These are phyloP conservation scores for Trametes maxima DNA, from an alignment of 768 basidiomycete species.

Conservation along the genomic window DNA sequence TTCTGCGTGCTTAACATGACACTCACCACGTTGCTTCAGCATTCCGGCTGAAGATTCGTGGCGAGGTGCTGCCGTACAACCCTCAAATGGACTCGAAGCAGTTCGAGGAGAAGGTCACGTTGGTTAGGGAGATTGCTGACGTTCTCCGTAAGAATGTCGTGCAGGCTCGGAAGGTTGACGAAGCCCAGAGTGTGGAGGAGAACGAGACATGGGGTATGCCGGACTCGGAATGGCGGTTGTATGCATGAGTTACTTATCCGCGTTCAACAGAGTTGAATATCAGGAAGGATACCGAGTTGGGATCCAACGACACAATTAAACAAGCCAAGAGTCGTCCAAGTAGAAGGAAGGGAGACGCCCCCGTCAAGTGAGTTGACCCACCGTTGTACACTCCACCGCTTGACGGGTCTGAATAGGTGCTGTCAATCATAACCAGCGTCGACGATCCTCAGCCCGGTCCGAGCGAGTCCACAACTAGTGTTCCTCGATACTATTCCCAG, in stretches of 20 bases:
- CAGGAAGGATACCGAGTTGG: slow-evolving; percentile 82
- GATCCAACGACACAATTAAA: slow-evolving; percentile 81
- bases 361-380: slow-evolving; percentile 21
- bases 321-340: slow-evolving; percentile 52
- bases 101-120: slow-evolving; percentile 56
- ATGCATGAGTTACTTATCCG: background rate
- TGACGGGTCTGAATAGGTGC: slow-evolving; percentile 29
- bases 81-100: slow-evolving; percentile 46
- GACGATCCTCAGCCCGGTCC: slow-evolving; percentile 17
- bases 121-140: slow-evolving; percentile 71
- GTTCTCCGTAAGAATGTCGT: slow-evolving; percentile 84
- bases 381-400: background rate
- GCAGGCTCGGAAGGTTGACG: slow-evolving; percentile 62
- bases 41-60: slow-evolving; percentile 71
- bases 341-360: slow-evolving; percentile 45
- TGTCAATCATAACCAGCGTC: slow-evolving; percentile 33
- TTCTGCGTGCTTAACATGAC: slow-evolving; percentile 14
- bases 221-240: background rate
- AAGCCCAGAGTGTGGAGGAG: slow-evolving; percentile 34
- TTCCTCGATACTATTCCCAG: slow-evolving; percentile 59
- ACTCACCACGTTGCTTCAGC: slow-evolving; percentile 44
- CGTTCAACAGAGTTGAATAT: slow-evolving; percentile 64
- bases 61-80: slow-evolving; percentile 50
- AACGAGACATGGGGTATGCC: slow-evolving; percentile 62
- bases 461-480: slow-evolving; percentile 19